Evolutionary conservation across 1,284 basidiomycete genomes (phyloP).

Genomic region (Leccinum subfulvum): DNA sequence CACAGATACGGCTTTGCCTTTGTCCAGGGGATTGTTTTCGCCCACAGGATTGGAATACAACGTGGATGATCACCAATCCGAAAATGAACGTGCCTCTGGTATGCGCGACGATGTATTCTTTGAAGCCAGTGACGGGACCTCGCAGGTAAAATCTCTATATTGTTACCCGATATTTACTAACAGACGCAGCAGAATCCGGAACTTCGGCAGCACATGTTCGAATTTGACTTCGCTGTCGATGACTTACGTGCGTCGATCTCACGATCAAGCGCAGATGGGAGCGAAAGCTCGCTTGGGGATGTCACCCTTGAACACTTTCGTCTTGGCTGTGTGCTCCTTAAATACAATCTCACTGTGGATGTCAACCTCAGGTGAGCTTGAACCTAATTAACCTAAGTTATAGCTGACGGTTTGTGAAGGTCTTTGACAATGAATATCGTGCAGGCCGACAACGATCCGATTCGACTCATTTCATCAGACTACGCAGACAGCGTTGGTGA

Average conservation of each 20-base stretch:
- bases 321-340: slow-evolving; percentile 71
- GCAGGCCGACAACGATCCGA: slow-evolving; percentile 55
- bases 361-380: slow-evolving; percentile 69
- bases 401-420: slow-evolving; percentile 37
- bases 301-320: slow-evolving; percentile 82
- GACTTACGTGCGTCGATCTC: slow-evolving; percentile 83
- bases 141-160: slow-evolving; percentile 45
- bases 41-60: slow-evolving; percentile 60
- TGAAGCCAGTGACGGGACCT: slow-evolving; percentile 68
- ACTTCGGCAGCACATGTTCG: slow-evolving; percentile 82
- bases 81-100: slow-evolving; percentile 39
- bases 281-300: slow-evolving; percentile 77
- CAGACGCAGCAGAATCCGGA: slow-evolving; percentile 49
- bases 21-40: slow-evolving; percentile 56
- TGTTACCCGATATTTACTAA: slow-evolving; percentile 11
- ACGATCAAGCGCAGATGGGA: slow-evolving; percentile 59
- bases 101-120: slow-evolving; percentile 66
- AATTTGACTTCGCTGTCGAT: slow-evolving; percentile 89
- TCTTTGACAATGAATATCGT: slow-evolving; percentile 71
- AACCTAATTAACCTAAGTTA: background rate
- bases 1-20: slow-evolving; percentile 43
- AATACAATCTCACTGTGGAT: slow-evolving; percentile 88
- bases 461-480: slow-evolving; percentile 79
- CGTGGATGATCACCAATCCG: slow-evolving; percentile 62
- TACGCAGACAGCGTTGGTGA: slow-evolving; percentile 45